Evolutionary conservation across 768 basidiomycete species (phyloP).

Genomic region (Phanerodontia chrysosporium): DNA sequence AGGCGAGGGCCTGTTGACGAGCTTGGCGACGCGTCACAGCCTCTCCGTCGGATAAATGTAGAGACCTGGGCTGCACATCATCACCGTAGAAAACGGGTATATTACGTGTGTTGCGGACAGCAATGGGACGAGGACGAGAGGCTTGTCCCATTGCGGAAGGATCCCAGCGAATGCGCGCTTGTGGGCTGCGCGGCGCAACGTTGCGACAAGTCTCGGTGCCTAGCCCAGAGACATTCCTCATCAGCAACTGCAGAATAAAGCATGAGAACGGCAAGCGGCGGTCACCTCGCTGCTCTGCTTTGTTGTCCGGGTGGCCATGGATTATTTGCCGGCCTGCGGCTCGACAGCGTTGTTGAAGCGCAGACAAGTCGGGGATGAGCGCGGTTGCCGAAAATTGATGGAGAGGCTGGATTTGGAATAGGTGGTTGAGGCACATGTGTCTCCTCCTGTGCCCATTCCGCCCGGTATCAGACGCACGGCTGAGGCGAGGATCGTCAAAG

Average conservation of each 20-base stretch:
- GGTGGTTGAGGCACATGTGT: conserved; percentile 10
- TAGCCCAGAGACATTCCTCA: background rate
- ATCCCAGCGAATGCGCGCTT: conserved; percentile 2
- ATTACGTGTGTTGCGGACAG: conserved; percentile 4
- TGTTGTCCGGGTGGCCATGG: background rate
- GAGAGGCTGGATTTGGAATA: conserved; percentile 10
- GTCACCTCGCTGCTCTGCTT: too few species aligned
- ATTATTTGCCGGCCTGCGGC: background rate
- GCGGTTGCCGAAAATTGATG: conserved; percentile 4
- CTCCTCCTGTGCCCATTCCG: background rate
- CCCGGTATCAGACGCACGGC: background rate
- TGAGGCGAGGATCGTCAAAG: background rate
- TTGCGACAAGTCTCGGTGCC: background rate
- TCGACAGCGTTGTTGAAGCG: background rate
- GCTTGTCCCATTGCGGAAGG: conserved; percentile 8
- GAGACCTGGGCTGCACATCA: background rate
- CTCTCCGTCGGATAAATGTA: background rate
- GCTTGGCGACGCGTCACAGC: background rate
- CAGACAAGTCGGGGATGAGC: conserved; percentile 1
- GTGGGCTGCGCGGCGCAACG: background rate
- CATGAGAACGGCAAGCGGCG: too few species aligned
- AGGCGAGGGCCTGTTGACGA: background rate
- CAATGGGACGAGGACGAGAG: conserved; percentile 1
- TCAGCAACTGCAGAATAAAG: background rate
- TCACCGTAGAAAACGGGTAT: background rate